Percentiles rank a stretch among this genome's conserved stretches.
phyloP scores from a whole-genome alignment of 805 yeast genomes.

The Debaryomyces hansenii region DNA sequence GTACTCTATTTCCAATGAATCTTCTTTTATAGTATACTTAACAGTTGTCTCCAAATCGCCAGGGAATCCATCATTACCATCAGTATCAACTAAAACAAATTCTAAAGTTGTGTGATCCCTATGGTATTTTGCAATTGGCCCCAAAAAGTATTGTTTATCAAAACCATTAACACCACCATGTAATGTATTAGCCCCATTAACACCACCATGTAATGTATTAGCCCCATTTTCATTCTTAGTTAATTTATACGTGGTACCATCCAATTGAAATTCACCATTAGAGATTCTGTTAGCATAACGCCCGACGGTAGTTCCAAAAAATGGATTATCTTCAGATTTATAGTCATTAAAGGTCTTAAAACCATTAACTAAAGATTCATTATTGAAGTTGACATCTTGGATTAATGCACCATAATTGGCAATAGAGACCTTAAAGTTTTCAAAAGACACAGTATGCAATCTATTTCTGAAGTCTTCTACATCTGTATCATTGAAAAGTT shows the following conservation, averaged over 20 bases:
- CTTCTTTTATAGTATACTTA: conserved; percentile 42
- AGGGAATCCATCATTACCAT: conserved; percentile 59
- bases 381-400: conserved; percentile 41
- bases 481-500: conserved; percentile 14
- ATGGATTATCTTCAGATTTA: conserved; percentile 40
- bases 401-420: conserved; percentile 55
- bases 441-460: conserved; percentile 35
- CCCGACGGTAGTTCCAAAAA: conserved; percentile 66
- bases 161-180: conserved; percentile 59
- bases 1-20: conserved; percentile 49
- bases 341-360: conserved; percentile 35
- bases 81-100: conserved; percentile 45
- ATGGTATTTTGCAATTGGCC: conserved; percentile 48
- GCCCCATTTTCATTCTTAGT: conserved; percentile 37
- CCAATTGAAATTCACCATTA: conserved; percentile 42
- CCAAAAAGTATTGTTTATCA: conserved; percentile 50
- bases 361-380: conserved; percentile 39
- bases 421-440: conserved; percentile 37
- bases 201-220: conserved; percentile 56
- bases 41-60: conserved; percentile 51
- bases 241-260: conserved; percentile 41
- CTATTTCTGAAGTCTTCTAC: conserved; percentile 27
- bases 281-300: conserved; percentile 62
- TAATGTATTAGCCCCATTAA: conserved; percentile 30
- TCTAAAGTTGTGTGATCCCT: conserved; percentile 30